These are phyloP conservation scores for Solanum chmielewskii DNA, from an alignment of 257 asterid species.

Conservation along the genomic window DNA sequence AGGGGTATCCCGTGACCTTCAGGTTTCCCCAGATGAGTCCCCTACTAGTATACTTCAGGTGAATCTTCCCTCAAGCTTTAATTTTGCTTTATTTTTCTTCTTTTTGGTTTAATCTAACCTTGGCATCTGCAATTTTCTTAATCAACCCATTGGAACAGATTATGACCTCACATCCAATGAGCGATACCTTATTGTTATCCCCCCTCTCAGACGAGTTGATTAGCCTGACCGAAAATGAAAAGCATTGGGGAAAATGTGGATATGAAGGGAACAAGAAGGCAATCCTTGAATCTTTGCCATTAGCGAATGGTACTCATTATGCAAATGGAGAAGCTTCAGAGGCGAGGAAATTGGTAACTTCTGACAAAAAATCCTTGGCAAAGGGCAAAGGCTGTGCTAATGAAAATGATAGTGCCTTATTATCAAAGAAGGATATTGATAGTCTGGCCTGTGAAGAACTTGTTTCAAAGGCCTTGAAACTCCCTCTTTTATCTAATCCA, in stretches of 20 bases:
- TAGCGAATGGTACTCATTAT: conserved; percentile 40
- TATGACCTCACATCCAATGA: conserved; percentile 60
- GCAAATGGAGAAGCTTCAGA: conserved; percentile 29
- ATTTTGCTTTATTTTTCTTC: neutral
- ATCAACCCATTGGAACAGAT: conserved; percentile 41
- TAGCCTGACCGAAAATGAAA: conserved; percentile 31
- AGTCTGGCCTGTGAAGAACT: conserved; percentile 56
- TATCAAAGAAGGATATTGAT: conserved; percentile 41
- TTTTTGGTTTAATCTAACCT: neutral
- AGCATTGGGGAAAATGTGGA: conserved; percentile 31
- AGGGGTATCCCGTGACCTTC: conserved; percentile 30
- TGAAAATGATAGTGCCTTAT: conserved; percentile 18
- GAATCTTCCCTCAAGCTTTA: conserved; percentile 5
- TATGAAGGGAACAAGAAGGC: conserved; percentile 20
- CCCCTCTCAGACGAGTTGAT: conserved; percentile 68
- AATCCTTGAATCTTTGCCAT: conserved; percentile 18
- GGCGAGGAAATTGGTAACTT: conserved; percentile 28
- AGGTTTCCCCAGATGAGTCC: conserved; percentile 50
- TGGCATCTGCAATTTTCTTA: neutral
- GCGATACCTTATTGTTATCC: conserved; percentile 42
- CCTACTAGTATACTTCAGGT: conserved; percentile 95
- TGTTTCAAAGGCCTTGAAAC: conserved; percentile 66
- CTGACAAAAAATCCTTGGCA: conserved; percentile 20
- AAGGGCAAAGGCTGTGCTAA: conserved; percentile 10
- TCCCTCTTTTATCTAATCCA: conserved; percentile 65